phyloP scores from a whole-genome alignment of 768 basidiomycete species.

The Agrocybe chaxingu region DNA sequence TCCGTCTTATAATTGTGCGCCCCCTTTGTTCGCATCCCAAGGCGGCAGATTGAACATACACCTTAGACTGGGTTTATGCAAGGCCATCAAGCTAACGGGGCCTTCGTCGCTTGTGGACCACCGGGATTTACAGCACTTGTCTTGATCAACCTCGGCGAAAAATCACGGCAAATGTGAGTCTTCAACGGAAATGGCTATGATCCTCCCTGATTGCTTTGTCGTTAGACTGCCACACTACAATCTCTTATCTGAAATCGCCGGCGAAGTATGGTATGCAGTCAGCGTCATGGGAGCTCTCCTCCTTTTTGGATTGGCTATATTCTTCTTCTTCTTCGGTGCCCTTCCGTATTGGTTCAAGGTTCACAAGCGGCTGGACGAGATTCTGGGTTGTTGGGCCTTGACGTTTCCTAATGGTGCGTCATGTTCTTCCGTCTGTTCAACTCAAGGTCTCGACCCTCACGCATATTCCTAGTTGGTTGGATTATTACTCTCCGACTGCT shows the following conservation, averaged over 20 bases:
- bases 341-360: constrained; percentile 49
- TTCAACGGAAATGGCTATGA: not conserved
- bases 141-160: constrained; percentile 39
- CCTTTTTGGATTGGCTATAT: constrained; percentile 44
- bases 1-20: constrained; percentile 38
- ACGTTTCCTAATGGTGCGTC: constrained; percentile 42
- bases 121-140: constrained; percentile 49
- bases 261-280: constrained; percentile 42
- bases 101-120: constrained; percentile 46
- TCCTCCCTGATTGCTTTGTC: not conserved
- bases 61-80: constrained; percentile 42
- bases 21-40: not conserved
- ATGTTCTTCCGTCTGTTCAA: not conserved
- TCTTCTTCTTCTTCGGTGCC: constrained; percentile 42
- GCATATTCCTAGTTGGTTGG: constrained; percentile 34
- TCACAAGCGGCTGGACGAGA: constrained; percentile 41
- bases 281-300: constrained; percentile 36
- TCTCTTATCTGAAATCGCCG: constrained; percentile 34
- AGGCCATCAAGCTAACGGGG: constrained; percentile 45
- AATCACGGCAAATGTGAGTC: constrained; percentile 34
- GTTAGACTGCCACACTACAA: constrained; percentile 29
- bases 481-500: constrained; percentile 38
- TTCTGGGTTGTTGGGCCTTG: constrained; percentile 47
- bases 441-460: not conserved
- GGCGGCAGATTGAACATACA: not conserved